A percentile compares a stretch with the other conserved stretches of the same genome.
phyloP scores from a whole-genome alignment of 2,329 filamentous ascomycete genomes.

The Aspergillus sp. region DNA sequence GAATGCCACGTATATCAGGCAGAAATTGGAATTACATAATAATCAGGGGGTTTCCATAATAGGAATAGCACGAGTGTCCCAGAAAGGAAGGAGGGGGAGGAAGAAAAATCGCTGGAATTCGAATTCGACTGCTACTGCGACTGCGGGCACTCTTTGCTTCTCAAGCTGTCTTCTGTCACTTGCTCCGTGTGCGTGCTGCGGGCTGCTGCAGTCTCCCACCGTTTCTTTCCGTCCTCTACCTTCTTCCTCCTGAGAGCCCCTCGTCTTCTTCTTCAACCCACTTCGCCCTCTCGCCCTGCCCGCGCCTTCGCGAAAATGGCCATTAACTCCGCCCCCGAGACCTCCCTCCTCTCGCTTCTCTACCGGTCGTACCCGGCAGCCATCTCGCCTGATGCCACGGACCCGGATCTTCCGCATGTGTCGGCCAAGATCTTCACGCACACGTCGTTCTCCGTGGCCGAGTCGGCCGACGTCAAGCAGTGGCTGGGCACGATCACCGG shows the following conservation, averaged over 20 bases:
- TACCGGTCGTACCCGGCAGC: slow-evolving; percentile 36
- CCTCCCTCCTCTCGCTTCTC: slow-evolving; percentile 36
- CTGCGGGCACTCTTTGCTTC: slow-evolving; percentile 8
- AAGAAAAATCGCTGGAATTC: background rate
- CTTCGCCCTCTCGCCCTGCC: slow-evolving; percentile 8
- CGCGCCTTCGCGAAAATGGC: slow-evolving; percentile 17
- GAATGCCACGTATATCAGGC: no score
- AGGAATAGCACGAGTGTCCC: background rate
- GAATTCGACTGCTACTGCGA: slow-evolving; percentile 6
- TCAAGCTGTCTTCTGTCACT: slow-evolving; percentile 12
- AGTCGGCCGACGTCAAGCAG: slow-evolving; percentile 80
- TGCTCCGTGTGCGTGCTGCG: slow-evolving; percentile 10
- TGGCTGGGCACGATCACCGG: slow-evolving; percentile 73
- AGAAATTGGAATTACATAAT: background rate
- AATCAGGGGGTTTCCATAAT: background rate
- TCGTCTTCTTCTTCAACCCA: slow-evolving; percentile 5
- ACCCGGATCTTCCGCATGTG: slow-evolving; percentile 36
- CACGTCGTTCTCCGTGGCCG: slow-evolving; percentile 63
- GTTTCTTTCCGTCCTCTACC: slow-evolving; percentile 6
- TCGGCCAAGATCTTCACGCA: slow-evolving; percentile 57
- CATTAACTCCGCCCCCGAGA: slow-evolving; percentile 26
- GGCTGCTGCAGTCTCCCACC: slow-evolving; percentile 12
- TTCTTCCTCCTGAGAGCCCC: slow-evolving; percentile 6
- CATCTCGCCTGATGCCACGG: slow-evolving; percentile 31
- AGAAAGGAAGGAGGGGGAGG: background rate